Evolutionary conservation across 768 basidiomycete species (phyloP), one percentile per base, ranked within the genome.

Genomic region (Suillus luteus): DNA sequence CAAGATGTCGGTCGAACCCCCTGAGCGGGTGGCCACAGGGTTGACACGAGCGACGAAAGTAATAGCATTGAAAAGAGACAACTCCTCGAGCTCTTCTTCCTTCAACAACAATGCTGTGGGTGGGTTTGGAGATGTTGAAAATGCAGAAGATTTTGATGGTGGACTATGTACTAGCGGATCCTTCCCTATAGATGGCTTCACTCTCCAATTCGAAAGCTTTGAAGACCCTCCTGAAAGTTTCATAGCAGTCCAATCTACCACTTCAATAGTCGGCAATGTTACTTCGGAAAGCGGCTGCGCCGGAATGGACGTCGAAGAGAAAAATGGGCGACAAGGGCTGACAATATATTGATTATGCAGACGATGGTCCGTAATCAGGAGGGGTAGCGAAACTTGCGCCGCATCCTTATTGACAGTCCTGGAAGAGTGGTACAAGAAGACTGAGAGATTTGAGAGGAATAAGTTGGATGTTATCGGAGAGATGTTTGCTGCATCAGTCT

Each of bases 291-390:
- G 71, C 52, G 59, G 65, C 44, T 68, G 66, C 15, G 38, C 60
- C 17, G 54, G 55, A 38, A 41, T 65, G 33, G 64, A 40, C 31
- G 66, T 69, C 27, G 63, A 66, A 61, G 62, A 52, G 10, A 75
- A 65, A 44, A 72, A 71, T 24, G 84, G 84, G 61, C 85, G 83
- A 48, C 69, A 55, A 69, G 85, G 84, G 7, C 65, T 63, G 22
- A 72, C 59, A 41, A 80, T 67, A 73, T 91, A 90, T 65, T 91
- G 90, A 7, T 75, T 75, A 15, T 79, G 71, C 19, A 96, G 83
- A 65, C 85, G 75, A n/a, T 81, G 82, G 69, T 96, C 95, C 11
- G 86, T 87, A 55, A 95, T 83, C 19, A 96, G 70, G 51, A 96
- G 75, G 14, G 94, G 94, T 15, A 83, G 81, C 31, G 87, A 84